Conservation (phyloP, 2,329 filamentous ascomycete genomes). For the Tolypocladium ovalisporum region DNA sequence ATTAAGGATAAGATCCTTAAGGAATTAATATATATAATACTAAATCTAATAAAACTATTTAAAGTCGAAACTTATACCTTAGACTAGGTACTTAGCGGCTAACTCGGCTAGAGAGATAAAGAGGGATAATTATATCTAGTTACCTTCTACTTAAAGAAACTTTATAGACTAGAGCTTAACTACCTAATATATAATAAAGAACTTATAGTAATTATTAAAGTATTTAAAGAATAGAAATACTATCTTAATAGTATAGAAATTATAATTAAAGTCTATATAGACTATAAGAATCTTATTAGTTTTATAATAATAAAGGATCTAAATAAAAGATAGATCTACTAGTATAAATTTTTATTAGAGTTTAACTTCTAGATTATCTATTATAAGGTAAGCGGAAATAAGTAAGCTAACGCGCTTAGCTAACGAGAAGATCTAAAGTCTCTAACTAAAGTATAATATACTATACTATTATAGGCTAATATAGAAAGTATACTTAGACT, state of each 20-base stretch:
- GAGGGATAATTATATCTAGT: neutral
- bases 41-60: neutral
- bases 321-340: neutral
- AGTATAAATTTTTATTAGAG: neutral
- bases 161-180: neutral
- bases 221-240: neutral
- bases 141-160: neutral
- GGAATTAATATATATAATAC: neutral
- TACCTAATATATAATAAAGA: neutral
- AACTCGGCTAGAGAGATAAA: neutral
- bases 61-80: neutral
- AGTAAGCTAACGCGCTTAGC: neutral
- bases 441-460: neutral
- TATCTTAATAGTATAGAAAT: neutral
- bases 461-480: neutral
- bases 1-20: neutral
- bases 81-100: neutral
- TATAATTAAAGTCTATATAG: neutral
- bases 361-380: neutral
- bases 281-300: neutral
- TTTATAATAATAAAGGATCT: neutral
- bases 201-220: neutral
- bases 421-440: neutral
- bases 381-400: neutral
- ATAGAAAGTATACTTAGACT: neutral